A percentile compares a stretch with the other conserved stretches of the same genome.
Evolutionary conservation across 139 green algal species (phyloP).

Genomic region (Parachlorella kessleri): DNA sequence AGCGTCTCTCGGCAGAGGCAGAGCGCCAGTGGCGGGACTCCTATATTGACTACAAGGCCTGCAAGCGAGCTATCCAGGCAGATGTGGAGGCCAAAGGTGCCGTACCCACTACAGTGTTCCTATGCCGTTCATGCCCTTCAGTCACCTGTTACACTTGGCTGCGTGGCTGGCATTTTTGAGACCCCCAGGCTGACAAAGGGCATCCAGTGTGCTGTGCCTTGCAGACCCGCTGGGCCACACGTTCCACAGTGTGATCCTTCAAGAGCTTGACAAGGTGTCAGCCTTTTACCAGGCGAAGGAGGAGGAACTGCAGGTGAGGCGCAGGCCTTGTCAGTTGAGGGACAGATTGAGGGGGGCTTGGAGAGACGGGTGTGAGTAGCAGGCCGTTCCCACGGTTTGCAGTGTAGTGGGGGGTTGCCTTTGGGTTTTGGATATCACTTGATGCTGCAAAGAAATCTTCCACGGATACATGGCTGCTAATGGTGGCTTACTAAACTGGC

Average conservation of each 20-base stretch:
- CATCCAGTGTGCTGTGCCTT: not conserved
- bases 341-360: not conserved
- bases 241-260: conserved; percentile 53
- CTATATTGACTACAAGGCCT: conserved; percentile 74
- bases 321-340: too few relatives aligned
- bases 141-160: not conserved
- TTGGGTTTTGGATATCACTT: not conserved
- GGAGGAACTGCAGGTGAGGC: conserved; percentile 52
- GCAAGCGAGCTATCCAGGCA: conserved; percentile 69
- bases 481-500: too few relatives aligned
- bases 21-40: conserved; percentile 35
- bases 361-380: not conserved
- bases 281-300: conserved; percentile 64
- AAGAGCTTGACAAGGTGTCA: conserved; percentile 65
- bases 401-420: not conserved
- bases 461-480: too few relatives aligned
- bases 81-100: conserved; percentile 53
- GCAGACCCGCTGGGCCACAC: conserved; percentile 48
- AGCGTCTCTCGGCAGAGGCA: conserved; percentile 58
- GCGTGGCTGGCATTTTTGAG: not conserved
- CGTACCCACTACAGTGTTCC: not conserved
- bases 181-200: not conserved
- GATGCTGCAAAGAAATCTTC: not conserved
- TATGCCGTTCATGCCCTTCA: not conserved
- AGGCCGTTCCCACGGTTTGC: not conserved